Base-by-base conservation (phyloP, 1,284 basidiomycete species). In the Malassezia equina region DNA sequence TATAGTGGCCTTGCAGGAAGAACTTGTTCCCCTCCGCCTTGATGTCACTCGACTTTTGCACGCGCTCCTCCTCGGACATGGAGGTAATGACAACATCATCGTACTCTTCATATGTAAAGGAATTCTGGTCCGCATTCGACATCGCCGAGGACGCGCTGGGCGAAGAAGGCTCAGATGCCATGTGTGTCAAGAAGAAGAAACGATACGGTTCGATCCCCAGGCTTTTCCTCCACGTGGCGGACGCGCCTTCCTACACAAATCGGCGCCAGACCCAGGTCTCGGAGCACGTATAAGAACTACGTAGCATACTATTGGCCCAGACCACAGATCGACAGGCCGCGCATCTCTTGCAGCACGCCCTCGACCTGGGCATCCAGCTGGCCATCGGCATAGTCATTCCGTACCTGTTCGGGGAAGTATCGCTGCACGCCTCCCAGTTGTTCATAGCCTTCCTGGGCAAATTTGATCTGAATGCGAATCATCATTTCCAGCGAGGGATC, bases 401-500 rank as follows among this genome's bases (percentile, higher is more conserved):
- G 60, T 0, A 74, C 67, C 12, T 66, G 63, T 36, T 74, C 70
- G 6, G 66, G 57, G 58, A 74, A 74, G 60, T 65, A 98, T 82
- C 90, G 79, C 76, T 99, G 94, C 4, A 98, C 94, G 42, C 89
- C 86, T 41, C 90, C 88, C 52, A 98, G 81, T 78, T 94, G 96
- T 78, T 98, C 91, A 75, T 99, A 99, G 0, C 89, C 94, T 67
- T 96, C 91, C 75, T 95, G 88, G 1, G 91, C 90, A 70, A 95
- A 95, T 69, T 90, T 90, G 71, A 88, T 83, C 75, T 99, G 93
- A 82, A 94, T 88, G 39, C 94, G 88, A 12, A 77, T 68, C 93
- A 98, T 96, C 29, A 93, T 88, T 76, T 99, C 94, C 75, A 99
- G 96, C 63, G 87, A 90, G 1, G 94, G 94, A 75, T 98, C 93